phyloP scores from a whole-genome alignment of 2,329 filamentous ascomycete species.

The Arthrobotrys musiformis region DNA sequence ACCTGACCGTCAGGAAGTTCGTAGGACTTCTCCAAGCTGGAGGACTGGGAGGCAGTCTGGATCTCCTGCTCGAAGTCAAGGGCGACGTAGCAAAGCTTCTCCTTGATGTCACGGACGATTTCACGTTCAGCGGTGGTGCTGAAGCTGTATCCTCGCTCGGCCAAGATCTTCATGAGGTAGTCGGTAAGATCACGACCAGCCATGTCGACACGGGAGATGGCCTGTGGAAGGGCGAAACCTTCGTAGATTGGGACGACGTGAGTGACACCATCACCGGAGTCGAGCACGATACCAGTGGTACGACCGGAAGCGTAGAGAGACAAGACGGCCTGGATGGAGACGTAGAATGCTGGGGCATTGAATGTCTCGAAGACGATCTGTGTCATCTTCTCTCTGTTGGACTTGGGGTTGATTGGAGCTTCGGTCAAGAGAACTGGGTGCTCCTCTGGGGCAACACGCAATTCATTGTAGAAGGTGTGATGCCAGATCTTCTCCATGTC shows the following conservation, averaged over 20 bases:
- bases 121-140: constrained; percentile 99
- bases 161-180: constrained; percentile 99
- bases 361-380: constrained; percentile 99
- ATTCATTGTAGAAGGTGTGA: constrained; percentile 99
- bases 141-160: constrained; percentile 99
- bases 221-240: constrained; percentile 99
- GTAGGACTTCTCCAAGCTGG: constrained; percentile 99
- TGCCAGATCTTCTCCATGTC: constrained; percentile 99
- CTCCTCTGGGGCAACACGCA: constrained; percentile 99
- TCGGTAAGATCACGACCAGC: constrained; percentile 99
- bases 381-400: constrained; percentile 99
- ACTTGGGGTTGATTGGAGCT: constrained; percentile 99
- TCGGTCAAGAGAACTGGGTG: constrained; percentile 99
- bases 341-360: constrained; percentile 99
- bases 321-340: constrained; percentile 99
- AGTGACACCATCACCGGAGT: constrained; percentile 99
- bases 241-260: constrained; percentile 99
- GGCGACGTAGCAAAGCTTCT: constrained; percentile 99
- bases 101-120: constrained; percentile 99
- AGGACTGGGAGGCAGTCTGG: constrained; percentile 98
- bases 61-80: constrained; percentile 99
- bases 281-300: constrained; percentile 99
- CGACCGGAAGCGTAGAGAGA: constrained; percentile 99
- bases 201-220: constrained; percentile 99
- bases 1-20: constrained; percentile 99